phyloP scores from a whole-genome alignment of 257 asterid species.

The Fraxinus cuspidata region DNA sequence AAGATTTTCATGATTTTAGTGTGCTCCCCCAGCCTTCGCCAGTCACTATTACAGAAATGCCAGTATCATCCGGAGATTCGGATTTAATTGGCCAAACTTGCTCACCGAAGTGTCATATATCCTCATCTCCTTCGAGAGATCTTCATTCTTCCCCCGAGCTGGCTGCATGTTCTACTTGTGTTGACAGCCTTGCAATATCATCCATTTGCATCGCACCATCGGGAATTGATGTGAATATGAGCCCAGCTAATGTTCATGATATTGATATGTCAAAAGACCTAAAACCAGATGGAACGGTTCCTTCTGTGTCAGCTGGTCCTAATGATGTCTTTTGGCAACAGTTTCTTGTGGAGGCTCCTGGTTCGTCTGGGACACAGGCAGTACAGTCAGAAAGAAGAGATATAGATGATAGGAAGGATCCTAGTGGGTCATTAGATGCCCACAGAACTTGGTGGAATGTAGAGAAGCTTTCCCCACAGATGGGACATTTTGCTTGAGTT shows the following conservation, averaged over 20 bases:
- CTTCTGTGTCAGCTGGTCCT: constrained; percentile 40
- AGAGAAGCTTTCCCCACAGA: constrained; percentile 49
- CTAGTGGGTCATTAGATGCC: constrained; percentile 33
- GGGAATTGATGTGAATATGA: constrained; percentile 38
- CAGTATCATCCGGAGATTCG: constrained; percentile 56
- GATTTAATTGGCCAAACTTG: constrained; percentile 46
- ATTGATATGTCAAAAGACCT: constrained; percentile 28
- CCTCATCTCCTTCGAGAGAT: constrained; percentile 52
- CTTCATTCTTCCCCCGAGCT: constrained; percentile 46
- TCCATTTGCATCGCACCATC: constrained; percentile 46
- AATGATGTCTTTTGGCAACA: constrained; percentile 92
- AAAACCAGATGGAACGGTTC: constrained; percentile 22
- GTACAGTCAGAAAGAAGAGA: constrained; percentile 46
- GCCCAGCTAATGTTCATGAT: constrained; percentile 34
- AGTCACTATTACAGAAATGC: constrained; percentile 34
- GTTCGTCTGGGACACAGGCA: constrained; percentile 37
- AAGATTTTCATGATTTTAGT: constrained; percentile 33
- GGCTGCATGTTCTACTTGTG: constrained; percentile 34
- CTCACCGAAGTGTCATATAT: constrained; percentile 39
- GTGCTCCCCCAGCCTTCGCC: constrained; percentile 34
- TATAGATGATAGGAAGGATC: constrained; percentile 24
- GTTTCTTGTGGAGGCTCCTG: constrained; percentile 74
- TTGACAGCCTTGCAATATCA: constrained; percentile 46
- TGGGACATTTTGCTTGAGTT: constrained; percentile 56
- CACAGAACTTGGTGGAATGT: constrained; percentile 63